Evolutionary conservation across 257 asterid species (phyloP).

Genomic region (Voacanga thouarsii): DNA sequence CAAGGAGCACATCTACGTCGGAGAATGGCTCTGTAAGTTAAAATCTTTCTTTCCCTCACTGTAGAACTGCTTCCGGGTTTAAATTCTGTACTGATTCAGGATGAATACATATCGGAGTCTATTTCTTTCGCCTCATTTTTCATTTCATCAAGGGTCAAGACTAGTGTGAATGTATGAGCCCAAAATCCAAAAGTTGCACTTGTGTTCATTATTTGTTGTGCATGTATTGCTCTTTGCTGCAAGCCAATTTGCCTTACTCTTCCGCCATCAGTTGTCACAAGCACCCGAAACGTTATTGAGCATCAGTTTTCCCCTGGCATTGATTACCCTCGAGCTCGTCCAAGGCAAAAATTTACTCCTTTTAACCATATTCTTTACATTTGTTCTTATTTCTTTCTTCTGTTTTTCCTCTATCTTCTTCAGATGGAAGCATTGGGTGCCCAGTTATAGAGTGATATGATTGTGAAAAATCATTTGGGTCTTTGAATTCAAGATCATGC

Average conservation of each 20-base stretch:
- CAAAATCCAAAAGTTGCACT: too few relatives aligned
- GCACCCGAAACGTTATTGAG: not conserved
- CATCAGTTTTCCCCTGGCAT: not conserved
- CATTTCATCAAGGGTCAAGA: not conserved
- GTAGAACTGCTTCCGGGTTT: not conserved
- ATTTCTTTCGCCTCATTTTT: too few relatives aligned
- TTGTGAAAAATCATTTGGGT: not conserved
- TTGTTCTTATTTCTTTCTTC: not conserved
- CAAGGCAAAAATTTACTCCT: not conserved
- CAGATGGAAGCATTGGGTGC: not conserved
- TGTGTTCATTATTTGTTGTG: too few relatives aligned
- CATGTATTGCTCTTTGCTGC: not conserved
- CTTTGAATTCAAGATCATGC: not conserved
- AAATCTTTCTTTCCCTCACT: not conserved
- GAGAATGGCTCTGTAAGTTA: slow-evolving; percentile 50
- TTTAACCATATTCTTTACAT: not conserved
- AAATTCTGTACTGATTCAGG: not conserved
- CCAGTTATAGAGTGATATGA: not conserved
- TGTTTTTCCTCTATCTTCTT: not conserved
- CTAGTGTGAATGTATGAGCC: not conserved
- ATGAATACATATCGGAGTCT: not conserved
- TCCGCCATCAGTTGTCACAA: too few relatives aligned
- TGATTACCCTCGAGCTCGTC: not conserved
- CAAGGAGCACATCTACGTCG: slow-evolving; percentile 38
- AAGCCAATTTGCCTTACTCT: too few relatives aligned